Percentiles rank a stretch among this genome's conserved stretches.
Conservation (phyloP, 2,329 filamentous ascomycete genomes). For the Colletotrichum tabaci region DNA sequence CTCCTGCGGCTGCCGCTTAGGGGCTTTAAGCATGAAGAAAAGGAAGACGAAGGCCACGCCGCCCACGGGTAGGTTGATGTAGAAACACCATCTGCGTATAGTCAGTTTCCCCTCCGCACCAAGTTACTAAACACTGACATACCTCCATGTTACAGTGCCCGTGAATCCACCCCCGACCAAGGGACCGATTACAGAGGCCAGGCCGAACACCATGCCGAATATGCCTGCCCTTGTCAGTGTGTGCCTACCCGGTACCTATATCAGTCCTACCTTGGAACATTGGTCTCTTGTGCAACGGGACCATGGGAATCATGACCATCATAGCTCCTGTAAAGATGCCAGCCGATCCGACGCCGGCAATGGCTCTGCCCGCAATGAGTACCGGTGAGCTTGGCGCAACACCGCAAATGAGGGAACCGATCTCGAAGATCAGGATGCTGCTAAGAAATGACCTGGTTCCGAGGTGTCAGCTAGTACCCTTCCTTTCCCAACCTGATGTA, state of each 20-base stretch:
- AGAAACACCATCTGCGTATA: conserved; percentile 67
- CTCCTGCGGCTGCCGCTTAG: conserved; percentile 49
- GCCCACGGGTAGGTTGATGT: conserved; percentile 71
- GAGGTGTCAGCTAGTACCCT: not conserved
- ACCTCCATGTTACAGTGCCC: conserved; percentile 63
- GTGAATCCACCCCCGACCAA: conserved; percentile 70
- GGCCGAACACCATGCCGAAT: conserved; percentile 70
- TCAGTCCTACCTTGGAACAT: conserved; percentile 64
- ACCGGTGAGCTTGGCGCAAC: conserved; percentile 66
- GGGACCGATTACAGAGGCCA: conserved; percentile 68
- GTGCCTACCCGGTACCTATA: not conserved
- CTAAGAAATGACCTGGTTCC: conserved; percentile 58
- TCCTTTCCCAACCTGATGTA: conserved; percentile 4
- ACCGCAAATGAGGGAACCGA: conserved; percentile 69
- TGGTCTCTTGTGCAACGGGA: conserved; percentile 72
- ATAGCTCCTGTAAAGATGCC: conserved; percentile 72
- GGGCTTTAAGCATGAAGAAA: conserved; percentile 63
- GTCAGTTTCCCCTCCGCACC: not conserved
- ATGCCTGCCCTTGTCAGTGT: conserved; percentile 51
- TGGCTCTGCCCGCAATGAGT: conserved; percentile 70
- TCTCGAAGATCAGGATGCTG: conserved; percentile 67
- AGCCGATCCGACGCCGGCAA: conserved; percentile 70
- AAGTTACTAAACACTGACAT: conserved; percentile 10
- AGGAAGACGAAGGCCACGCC: conserved; percentile 65
- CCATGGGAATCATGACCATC: conserved; percentile 70